Conservation (phyloP, 768 basidiomycete genomes). For the Russula earlei region DNA sequence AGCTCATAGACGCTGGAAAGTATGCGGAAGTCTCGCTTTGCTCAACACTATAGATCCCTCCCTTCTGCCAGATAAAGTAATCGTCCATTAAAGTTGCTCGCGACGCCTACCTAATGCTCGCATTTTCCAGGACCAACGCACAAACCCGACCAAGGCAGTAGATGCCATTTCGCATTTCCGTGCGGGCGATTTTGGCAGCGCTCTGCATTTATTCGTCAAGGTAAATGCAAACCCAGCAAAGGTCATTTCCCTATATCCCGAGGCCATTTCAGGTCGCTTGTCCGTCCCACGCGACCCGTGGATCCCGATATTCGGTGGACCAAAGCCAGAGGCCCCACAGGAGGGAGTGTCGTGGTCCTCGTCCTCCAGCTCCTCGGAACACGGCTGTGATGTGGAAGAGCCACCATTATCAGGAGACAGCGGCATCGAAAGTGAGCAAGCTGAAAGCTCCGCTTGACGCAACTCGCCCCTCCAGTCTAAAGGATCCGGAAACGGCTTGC, state of each 20-base stretch:
- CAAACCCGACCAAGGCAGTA: slow-evolving; percentile 54
- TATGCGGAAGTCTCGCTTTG: slow-evolving; percentile 73
- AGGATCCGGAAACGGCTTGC: slow-evolving; percentile 61
- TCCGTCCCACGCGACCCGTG: slow-evolving; percentile 59
- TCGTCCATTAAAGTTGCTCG: background rate
- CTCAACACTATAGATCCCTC: slow-evolving; percentile 58
- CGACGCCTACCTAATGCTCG: background rate
- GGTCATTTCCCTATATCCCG: slow-evolving; percentile 83
- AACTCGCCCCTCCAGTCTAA: slow-evolving; percentile 34
- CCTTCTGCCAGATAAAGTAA: slow-evolving; percentile 55
- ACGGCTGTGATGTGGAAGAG: slow-evolving; percentile 8
- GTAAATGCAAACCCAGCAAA: slow-evolving; percentile 91
- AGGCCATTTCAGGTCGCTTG: slow-evolving; percentile 69
- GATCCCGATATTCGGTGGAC: slow-evolving; percentile 82
- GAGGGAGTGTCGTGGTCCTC: slow-evolving; percentile 20
- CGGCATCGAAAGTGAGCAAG: slow-evolving; percentile 33
- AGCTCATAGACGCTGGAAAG: slow-evolving; percentile 55
- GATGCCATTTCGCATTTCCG: slow-evolving; percentile 75
- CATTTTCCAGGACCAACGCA: slow-evolving; percentile 40
- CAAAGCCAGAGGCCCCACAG: slow-evolving; percentile 25
- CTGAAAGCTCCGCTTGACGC: slow-evolving; percentile 49
- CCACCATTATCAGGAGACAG: background rate
- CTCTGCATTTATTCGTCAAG: slow-evolving; percentile 80
- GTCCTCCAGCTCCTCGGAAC: slow-evolving; percentile 7
- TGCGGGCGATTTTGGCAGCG: slow-evolving; percentile 55